Evolutionary conservation across 2,329 filamentous ascomycete genomes (phyloP).

Genomic region (Pleoardoris graminearum): DNA sequence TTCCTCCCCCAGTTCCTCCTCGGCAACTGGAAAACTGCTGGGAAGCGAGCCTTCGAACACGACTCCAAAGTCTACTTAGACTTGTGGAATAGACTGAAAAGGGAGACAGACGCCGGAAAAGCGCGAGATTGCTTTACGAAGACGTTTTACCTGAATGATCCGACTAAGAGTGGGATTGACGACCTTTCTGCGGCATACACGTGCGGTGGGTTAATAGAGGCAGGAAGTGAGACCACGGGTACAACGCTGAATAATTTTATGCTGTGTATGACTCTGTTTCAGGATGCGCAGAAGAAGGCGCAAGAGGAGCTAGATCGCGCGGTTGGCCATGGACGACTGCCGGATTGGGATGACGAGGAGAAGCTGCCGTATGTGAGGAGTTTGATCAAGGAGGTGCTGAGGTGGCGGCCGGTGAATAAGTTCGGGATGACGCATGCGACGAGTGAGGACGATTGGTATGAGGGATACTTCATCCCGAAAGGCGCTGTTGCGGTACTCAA

Average conservation of each 20-base stretch:
- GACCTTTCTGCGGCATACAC: conserved; percentile 41
- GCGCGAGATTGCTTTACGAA: conserved; percentile 41
- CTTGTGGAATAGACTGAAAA: conserved; percentile 39
- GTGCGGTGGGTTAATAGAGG: conserved; percentile 40
- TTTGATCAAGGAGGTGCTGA: conserved; percentile 36
- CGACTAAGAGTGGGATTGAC: conserved; percentile 38
- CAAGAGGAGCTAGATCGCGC: conserved; percentile 37
- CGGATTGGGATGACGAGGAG: conserved; percentile 37
- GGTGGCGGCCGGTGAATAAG: conserved; percentile 39
- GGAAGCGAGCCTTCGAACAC: conserved; percentile 31
- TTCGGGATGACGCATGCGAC: conserved; percentile 42
- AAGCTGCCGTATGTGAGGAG: conserved; percentile 42
- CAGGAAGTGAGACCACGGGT: conserved; percentile 38
- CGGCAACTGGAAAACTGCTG: conserved; percentile 35
- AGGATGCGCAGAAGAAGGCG: conserved; percentile 28
- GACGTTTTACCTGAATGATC: conserved; percentile 40
- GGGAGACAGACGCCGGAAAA: conserved; percentile 33
- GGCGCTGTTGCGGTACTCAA: conserved; percentile 39
- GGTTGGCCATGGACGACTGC: conserved; percentile 34
- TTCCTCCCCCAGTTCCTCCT: conserved; percentile 36
- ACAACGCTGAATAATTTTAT: conserved; percentile 39
- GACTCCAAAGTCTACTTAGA: conserved; percentile 38
- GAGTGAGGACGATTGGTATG: conserved; percentile 40
- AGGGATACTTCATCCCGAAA: conserved; percentile 47
- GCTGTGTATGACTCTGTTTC: conserved; percentile 35